Base-by-base conservation (phyloP, 1,284 basidiomycete genomes). In the Leucoagaricus sp. region DNA sequence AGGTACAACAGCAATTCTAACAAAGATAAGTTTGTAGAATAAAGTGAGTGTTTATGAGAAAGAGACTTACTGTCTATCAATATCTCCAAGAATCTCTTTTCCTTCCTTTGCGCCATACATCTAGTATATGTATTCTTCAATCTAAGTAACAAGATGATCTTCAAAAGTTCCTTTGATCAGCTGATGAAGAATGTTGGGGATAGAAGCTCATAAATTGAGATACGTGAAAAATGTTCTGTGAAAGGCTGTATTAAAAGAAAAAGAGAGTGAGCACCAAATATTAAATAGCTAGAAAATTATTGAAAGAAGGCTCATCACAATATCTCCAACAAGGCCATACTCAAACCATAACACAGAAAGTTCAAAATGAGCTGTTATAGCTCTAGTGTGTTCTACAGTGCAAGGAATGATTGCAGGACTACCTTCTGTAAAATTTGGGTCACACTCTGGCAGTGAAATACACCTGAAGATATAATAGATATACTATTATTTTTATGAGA, bases 131-230 rank as follows among this genome's bases (percentile, higher is more conserved):
- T 74, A 76, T 1, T 71, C 63, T 2, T 48, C 52, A 0, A 72
- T 65, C 75, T 74, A 78, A 5, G 55, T 57, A 1, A 75, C 66
- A 1, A 76, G 59, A 56, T 76, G 74, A 58, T 75, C 74, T 54
- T 75, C 75, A 62, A 75, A 75, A 0, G 69, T 63, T 0, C 73
- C 74, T 59, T 75, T 75, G 61, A 72, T 75, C 31, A 76, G 21
- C 53, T 77, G 73, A 57, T 78, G 74, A 2, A 78, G 70, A 5
- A 75, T 58, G 57, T 78, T 10, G 72, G 69, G 3, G 71, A 62
- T 0, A 77, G 33, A 2, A 72, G 59, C 13, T 68, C 61, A 57
- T 74, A 68, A 10, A 76, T 76, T 56, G 76, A 65, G 1, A 69
- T 67, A 12, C 64, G 60, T 0, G 71, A 71, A 55, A 72, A 74